Evolutionary conservation across 1,284 basidiomycete species (phyloP).

Genomic region (Hypsizygus ulmarius): DNA sequence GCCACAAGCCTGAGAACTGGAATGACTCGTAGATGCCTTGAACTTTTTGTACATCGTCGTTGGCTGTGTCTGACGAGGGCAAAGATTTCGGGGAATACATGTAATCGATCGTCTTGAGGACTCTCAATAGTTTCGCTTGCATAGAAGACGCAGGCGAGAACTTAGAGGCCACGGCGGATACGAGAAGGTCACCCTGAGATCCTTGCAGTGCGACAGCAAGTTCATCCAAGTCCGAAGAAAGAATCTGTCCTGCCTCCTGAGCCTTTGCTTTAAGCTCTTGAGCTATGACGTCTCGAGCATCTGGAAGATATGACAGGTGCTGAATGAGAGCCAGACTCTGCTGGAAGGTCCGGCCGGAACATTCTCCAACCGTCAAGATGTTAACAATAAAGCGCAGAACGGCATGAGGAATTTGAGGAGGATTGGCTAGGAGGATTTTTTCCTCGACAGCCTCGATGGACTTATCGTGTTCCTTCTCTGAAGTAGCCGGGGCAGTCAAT

Average conservation of each 20-base stretch:
- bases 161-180: constrained; percentile 73
- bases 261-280: constrained; percentile 83
- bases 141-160: constrained; percentile 91
- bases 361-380: constrained; percentile 91
- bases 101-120: constrained; percentile 95
- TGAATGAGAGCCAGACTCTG: constrained; percentile 88
- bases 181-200: constrained; percentile 52
- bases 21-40: constrained; percentile 86
- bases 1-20: constrained; percentile 85
- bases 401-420: constrained; percentile 79
- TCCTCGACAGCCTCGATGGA: constrained; percentile 51
- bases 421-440: constrained; percentile 62
- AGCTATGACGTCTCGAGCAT: constrained; percentile 83
- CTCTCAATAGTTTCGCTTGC: constrained; percentile 89
- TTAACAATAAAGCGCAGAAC: constrained; percentile 90
- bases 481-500: constrained; percentile 14
- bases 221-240: constrained; percentile 76
- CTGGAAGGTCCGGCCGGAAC: constrained; percentile 91
- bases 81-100: constrained; percentile 77
- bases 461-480: constrained; percentile 28
- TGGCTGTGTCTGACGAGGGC: constrained; percentile 37
- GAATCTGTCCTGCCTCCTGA: constrained; percentile 77
- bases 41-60: constrained; percentile 75
- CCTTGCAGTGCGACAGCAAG: constrained; percentile 63
- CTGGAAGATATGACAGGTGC: constrained; percentile 83